phyloP scores from a whole-genome alignment of 139 green algal genomes.

The Tetradesmus obliquus region DNA sequence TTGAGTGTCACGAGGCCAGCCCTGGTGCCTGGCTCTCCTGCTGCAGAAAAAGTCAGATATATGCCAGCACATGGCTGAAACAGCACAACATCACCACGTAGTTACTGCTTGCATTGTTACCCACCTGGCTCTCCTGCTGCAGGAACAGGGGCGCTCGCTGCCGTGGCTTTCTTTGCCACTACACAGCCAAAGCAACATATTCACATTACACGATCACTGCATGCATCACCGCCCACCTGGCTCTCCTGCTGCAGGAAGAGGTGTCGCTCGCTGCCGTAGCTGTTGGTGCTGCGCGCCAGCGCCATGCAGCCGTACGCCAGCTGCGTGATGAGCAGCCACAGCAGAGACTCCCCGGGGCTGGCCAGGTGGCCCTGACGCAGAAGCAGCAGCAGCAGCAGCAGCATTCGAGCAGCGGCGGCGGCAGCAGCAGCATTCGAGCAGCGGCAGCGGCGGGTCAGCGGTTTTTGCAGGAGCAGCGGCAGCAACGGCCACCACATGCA shows the following conservation, averaged over 20 bases:
- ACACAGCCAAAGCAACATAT: neutral
- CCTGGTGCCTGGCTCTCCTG: too few relatives aligned
- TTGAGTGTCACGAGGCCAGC: neutral
- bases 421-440: neutral
- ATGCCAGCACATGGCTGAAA: neutral
- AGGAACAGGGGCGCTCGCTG: neutral
- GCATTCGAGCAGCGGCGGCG: neutral
- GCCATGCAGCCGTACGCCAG: conserved; percentile 27
- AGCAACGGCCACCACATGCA: too few relatives aligned
- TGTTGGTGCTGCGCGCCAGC: neutral
- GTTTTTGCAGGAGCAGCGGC: too few relatives aligned
- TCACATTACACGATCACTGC: neutral
- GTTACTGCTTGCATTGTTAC: too few relatives aligned
- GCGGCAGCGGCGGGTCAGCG: too few relatives aligned
- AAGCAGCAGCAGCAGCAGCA: neutral
- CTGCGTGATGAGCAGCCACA: conserved; percentile 37
- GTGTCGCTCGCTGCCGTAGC: conserved; percentile 5
- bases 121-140: conserved; percentile 28
- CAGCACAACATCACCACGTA: too few relatives aligned
- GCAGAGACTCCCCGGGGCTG: neutral
- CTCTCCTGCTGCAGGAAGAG: conserved; percentile 36
- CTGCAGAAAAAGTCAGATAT: neutral
- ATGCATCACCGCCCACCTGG: conserved; percentile 4
- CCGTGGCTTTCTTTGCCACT: neutral
- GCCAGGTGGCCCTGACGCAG: neutral